Conservation (phyloP, 805 yeast species). For the Pichia paraexigua region DNA sequence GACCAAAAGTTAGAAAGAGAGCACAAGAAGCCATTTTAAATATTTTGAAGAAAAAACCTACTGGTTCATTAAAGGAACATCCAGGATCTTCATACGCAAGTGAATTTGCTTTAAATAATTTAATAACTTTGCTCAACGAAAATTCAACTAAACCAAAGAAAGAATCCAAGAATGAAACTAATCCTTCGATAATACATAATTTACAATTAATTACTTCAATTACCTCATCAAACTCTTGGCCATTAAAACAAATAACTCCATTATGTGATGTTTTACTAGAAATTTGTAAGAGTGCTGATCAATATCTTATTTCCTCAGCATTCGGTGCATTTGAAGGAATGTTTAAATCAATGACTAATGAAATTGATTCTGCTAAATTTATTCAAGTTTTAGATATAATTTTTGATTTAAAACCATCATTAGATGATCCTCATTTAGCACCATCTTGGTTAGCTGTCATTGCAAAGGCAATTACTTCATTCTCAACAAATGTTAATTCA, state of each 20-base stretch:
- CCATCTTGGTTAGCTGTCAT: constrained; percentile 95
- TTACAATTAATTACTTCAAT: constrained; percentile 70
- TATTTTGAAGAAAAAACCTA: constrained; percentile 50
- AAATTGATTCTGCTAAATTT: constrained; percentile 53
- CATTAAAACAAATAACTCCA: constrained; percentile 54
- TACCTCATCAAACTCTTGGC: constrained; percentile 77
- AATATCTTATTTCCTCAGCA: constrained; percentile 72
- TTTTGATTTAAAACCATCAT: constrained; percentile 71
- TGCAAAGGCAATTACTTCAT: constrained; percentile 66
- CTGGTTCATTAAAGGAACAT: constrained; percentile 74
- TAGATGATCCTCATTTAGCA: constrained; percentile 75
- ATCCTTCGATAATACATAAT: constrained; percentile 59
- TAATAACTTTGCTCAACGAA: constrained; percentile 38
- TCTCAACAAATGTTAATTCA: constrained; percentile 40
- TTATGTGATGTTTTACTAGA: constrained; percentile 72
- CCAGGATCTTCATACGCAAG: constrained; percentile 68
- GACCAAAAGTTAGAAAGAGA: constrained; percentile 94
- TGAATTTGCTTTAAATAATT: constrained; percentile 52
- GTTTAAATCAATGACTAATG: constrained; percentile 52
- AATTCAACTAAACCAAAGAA: constrained; percentile 26
- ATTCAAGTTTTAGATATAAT: constrained; percentile 59
- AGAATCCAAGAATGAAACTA: constrained; percentile 38
- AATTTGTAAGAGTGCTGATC: constrained; percentile 76
- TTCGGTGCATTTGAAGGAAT: constrained; percentile 79
- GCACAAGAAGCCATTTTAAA: constrained; percentile 81